Evolutionary conservation across 805 yeast genomes (phyloP), one percentile per base, ranked within the genome.

Genomic region (Saturnispora sekii): DNA sequence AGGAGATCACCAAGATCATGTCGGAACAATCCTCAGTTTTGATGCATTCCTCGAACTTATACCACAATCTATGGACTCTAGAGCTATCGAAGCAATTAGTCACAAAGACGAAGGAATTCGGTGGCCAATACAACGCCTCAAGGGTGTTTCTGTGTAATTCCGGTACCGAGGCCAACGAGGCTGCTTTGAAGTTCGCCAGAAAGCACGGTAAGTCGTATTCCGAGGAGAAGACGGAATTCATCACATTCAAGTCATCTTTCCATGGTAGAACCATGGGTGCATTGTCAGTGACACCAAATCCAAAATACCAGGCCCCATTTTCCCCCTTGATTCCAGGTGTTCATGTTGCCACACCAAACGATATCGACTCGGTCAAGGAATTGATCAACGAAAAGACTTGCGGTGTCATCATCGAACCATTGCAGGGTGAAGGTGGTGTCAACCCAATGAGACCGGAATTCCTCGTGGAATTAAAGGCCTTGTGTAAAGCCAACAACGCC

Each of bases 341-440:
- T 44, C 68, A 72, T 48, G 77, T 76, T 32, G 94, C 90, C 16
- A 68, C 69, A 46, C 70, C 83, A 44, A 74, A 73, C 50, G 79
- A 80, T 54, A 67, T 81, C 34, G 73, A 67, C 40, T 72, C 82
- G 17, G 81, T 87, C 10, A 72, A 76, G 51, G 58, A 64, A 3
- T 61, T 76, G 30, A 74, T 84, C 38, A 68, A 72, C 49, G 79
- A 75, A 3, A 76, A 77, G 51, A 81, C 89, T 1, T 86, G 95
- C 54, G 98, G 89, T 44, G 93, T 93, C 29, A 93, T 93, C 45
- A 80, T 93, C 33, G 98, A 93, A 66, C 98, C 98, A 17, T 81
- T 93, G 48, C 98, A 93, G 69, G 98, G 97, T 53, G 98, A 90
- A 67, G 97, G 98, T 47, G 98, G 98, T 46, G 81, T 90, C 15